These are phyloP conservation scores for Mucor velutinosus DNA, from an alignment of 371 early-diverging fungal species.

Conservation along the genomic window DNA sequence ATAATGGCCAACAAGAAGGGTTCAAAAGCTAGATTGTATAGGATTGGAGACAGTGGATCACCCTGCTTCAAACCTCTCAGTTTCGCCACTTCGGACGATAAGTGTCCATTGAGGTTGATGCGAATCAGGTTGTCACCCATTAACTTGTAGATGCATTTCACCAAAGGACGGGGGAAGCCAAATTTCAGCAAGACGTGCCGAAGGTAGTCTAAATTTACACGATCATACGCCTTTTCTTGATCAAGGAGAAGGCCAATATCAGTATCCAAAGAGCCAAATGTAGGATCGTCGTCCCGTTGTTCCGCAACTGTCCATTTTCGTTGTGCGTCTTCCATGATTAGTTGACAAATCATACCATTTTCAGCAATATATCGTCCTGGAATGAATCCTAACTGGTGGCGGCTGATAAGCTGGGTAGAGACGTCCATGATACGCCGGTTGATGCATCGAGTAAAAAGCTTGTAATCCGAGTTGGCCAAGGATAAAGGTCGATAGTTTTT, in stretches of 20 bases:
- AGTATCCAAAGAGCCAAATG: background rate
- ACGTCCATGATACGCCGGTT: too few species aligned
- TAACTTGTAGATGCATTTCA: background rate
- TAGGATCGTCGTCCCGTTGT: background rate
- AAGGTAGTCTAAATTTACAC: constrained; percentile 16
- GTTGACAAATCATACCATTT: too few species aligned
- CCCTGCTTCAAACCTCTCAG: constrained; percentile 19
- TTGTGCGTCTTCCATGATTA: background rate
- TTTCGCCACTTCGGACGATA: background rate
- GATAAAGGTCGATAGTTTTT: too few species aligned
- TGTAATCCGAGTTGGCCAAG: too few species aligned
- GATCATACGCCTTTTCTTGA: constrained; percentile 24
- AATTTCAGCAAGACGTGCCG: background rate
- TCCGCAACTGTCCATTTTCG: background rate
- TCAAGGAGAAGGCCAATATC: constrained; percentile 15
- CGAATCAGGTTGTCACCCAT: background rate
- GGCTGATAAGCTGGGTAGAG: too few species aligned
- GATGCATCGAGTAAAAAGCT: too few species aligned
- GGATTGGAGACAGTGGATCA: constrained; percentile 17
- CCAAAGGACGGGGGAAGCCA: constrained; percentile 7
- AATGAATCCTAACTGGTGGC: too few species aligned
- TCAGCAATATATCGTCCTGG: too few species aligned
- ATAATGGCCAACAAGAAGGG: background rate
- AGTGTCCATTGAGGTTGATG: constrained; percentile 3
- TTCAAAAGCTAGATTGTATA: constrained; percentile 22